Evolutionary conservation across 1,284 basidiomycete species (phyloP).

Genomic region (Psilocybe mexicana): DNA sequence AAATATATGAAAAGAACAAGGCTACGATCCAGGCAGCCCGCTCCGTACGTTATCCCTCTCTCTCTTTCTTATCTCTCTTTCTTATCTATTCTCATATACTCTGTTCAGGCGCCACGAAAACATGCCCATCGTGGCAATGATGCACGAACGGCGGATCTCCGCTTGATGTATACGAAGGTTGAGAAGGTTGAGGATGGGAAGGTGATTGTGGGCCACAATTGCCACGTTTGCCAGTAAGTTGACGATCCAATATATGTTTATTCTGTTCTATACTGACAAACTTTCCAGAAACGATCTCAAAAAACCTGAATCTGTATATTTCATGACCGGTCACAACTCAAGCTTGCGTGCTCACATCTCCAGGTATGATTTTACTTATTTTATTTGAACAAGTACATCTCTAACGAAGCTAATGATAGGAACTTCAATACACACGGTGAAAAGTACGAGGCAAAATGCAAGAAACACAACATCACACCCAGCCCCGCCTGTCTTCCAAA

Average conservation of each 20-base stretch:
- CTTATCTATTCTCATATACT: too few relatives aligned
- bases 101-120: conserved; percentile 3
- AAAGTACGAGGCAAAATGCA: conserved; percentile 12
- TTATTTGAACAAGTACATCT: too few relatives aligned
- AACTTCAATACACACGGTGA: conserved; percentile 13
- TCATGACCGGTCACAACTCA: background rate
- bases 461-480: conserved; percentile 10
- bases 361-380: too few relatives aligned
- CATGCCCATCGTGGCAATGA: conserved; percentile 17
- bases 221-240: conserved; percentile 20
- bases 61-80: too few relatives aligned
- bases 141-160: conserved; percentile 15
- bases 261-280: background rate
- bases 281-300: conserved; percentile 1
- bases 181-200: conserved; percentile 2
- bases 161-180: conserved; percentile 12
- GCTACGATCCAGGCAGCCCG: too few relatives aligned
- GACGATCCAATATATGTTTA: background rate
- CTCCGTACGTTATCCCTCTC: too few relatives aligned
- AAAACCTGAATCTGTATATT: background rate
- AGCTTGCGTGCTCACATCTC: too few relatives aligned
- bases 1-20: too few relatives aligned
- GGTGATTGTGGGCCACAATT: conserved; percentile 10
- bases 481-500: conserved; percentile 3
- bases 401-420: background rate